Evolutionary conservation across 1,139 yeast genomes (phyloP).

Genomic region (Geotrichum aggregatum): DNA sequence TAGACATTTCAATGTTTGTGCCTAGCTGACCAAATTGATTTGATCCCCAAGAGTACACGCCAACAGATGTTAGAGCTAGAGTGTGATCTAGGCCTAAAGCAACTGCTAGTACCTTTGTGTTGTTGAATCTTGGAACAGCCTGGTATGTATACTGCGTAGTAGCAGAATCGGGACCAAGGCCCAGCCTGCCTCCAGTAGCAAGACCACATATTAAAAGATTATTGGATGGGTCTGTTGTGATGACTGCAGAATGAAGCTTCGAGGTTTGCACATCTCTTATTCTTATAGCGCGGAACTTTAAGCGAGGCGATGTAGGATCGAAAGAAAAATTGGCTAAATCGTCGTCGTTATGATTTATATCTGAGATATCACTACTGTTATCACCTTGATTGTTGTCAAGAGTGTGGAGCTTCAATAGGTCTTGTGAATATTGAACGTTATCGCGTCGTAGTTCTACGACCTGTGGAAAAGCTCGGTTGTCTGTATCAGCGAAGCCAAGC

Average conservation of each 20-base stretch:
- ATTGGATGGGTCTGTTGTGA: slow-evolving; percentile 49
- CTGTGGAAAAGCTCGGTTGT: slow-evolving; percentile 47
- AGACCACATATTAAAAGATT: slow-evolving; percentile 60
- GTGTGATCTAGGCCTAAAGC: slow-evolving; percentile 67
- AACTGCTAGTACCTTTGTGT: slow-evolving; percentile 42
- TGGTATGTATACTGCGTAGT: slow-evolving; percentile 38
- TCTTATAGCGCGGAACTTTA: slow-evolving; percentile 34
- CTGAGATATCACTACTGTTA: slow-evolving; percentile 6
- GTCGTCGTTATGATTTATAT: slow-evolving; percentile 11
- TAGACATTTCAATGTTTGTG: slow-evolving; percentile 34
- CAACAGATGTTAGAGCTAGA: slow-evolving; percentile 49
- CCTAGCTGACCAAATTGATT: slow-evolving; percentile 68
- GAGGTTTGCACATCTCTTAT: slow-evolving; percentile 50
- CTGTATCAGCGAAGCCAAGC: slow-evolving; percentile 66
- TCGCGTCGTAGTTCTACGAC: slow-evolving; percentile 32
- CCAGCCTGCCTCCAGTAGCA: slow-evolving; percentile 69
- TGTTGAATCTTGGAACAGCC: slow-evolving; percentile 39
- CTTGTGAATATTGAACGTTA: slow-evolving; percentile 7
- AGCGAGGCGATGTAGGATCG: slow-evolving; percentile 22
- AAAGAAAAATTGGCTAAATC: background rate
- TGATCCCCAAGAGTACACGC: slow-evolving; percentile 75
- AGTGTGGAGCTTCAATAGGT: background rate
- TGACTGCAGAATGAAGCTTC: slow-evolving; percentile 60
- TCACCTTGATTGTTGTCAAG: background rate
- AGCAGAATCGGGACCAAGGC: slow-evolving; percentile 43